Evolutionary conservation across 2,329 filamentous ascomycete species (phyloP).

Genomic region (Talaromyces sp.): DNA sequence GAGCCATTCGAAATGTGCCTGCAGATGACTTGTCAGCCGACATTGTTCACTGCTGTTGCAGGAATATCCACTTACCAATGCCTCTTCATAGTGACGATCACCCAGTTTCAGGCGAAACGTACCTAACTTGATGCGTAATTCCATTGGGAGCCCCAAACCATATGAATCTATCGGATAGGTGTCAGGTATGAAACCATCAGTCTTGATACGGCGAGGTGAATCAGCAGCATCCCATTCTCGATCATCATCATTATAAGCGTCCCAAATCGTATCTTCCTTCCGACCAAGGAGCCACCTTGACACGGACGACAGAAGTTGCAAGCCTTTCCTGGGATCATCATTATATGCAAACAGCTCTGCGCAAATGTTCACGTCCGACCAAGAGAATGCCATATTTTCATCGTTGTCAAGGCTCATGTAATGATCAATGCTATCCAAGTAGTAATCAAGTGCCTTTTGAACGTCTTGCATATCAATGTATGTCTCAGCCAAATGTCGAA

Average conservation of each 20-base stretch:
- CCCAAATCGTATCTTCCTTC: slow-evolving; percentile 71
- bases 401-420: slow-evolving; percentile 45
- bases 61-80: slow-evolving; percentile 53
- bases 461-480: slow-evolving; percentile 52
- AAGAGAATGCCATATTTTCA: slow-evolving; percentile 52
- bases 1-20: slow-evolving; percentile 67
- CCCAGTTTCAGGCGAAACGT: slow-evolving; percentile 73
- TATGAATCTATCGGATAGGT: slow-evolving; percentile 59
- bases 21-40: slow-evolving; percentile 15
- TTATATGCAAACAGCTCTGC: slow-evolving; percentile 71
- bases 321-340: slow-evolving; percentile 61
- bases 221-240: slow-evolving; percentile 82
- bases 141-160: slow-evolving; percentile 69
- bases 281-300: slow-evolving; percentile 81
- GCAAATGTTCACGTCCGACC: slow-evolving; percentile 83
- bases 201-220: slow-evolving; percentile 59
- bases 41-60: background rate
- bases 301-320: slow-evolving; percentile 66
- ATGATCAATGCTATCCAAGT: slow-evolving; percentile 51
- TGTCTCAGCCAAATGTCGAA: slow-evolving; percentile 56
- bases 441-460: slow-evolving; percentile 47
- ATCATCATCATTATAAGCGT: slow-evolving; percentile 65
- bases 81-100: slow-evolving; percentile 62
- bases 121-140: slow-evolving; percentile 79
- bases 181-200: slow-evolving; percentile 58